Base-by-base conservation (phyloP, 169 alveolate genomes). In the Cryptosporidium felis region DNA sequence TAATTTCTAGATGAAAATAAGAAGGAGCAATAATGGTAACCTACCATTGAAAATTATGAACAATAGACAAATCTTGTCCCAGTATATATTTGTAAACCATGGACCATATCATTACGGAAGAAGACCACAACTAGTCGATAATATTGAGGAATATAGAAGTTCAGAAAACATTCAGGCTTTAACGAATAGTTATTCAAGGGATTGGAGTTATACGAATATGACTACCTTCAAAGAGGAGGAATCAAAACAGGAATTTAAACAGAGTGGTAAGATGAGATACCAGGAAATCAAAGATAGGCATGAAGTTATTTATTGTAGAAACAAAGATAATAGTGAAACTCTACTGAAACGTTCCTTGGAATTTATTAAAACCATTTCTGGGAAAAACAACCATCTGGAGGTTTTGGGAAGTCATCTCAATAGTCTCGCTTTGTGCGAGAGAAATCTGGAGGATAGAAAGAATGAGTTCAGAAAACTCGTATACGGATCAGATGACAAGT, bases 351-450 rank as follows among this genome's bases (percentile, higher is more conserved):
- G 66, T 8, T 74, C 85, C 10, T 21, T 74, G 34, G 60, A 49
- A 18, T 74, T 49, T 49, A 40, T 74, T 8, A 74, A 53, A 32
- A 53, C 4, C 3, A 30, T 74, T 26, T 53, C 74, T 4, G 38
- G 21, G 28, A 74, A 30, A 4, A 74, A 74, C n/a, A 56, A 14
- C 23, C 63, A 74, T 34, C 36, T 74, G 23, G 85, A 74, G 14
- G 61, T 34, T 32, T 41, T 74, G 16, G 85, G 61, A 3, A 74
- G 14, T 16, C 85, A 74, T 5, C 56, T 74, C 36, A 38, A 74
- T 74, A 74, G 67, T 18, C 85, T 74, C 23, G 85, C 85, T 4
- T 36, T 74, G 23, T 74, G 66, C 32, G 85, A 74, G 41, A 47
- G 46, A 23, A 49, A 74, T 23, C 40, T 74, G 6, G 85, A 74